Conservation (phyloP, 2,329 filamentous ascomycete genomes). For the Fusarium beomiforme region DNA sequence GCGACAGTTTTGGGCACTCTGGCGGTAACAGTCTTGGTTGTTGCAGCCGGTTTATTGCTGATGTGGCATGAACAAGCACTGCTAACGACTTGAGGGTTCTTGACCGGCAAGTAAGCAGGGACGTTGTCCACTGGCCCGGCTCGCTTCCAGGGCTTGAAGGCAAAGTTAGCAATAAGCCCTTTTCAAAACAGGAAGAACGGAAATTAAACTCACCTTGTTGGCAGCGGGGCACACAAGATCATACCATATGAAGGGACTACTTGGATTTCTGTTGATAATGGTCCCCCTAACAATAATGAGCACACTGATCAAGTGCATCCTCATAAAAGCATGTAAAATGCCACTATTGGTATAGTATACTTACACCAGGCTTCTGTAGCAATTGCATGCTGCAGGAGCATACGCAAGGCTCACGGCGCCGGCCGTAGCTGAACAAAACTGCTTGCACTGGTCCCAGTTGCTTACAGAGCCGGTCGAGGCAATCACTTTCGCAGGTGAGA, state of each 20-base stretch:
- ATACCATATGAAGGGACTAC: fast-evolving
- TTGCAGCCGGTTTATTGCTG: not conserved
- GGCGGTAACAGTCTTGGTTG: not conserved
- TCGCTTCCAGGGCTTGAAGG: not conserved
- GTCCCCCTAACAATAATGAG: not conserved
- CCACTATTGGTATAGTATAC: not conserved
- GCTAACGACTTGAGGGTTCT: not conserved
- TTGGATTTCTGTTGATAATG: fast-evolving
- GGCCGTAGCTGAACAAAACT: not conserved
- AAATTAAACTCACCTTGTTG: not conserved
- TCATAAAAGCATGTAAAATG: fast-evolving
- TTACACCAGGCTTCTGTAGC: not conserved
- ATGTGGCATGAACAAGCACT: not conserved
- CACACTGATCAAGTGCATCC: fast-evolving
- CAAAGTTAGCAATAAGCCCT: not conserved
- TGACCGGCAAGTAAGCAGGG: not conserved
- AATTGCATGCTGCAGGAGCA: fast-evolving
- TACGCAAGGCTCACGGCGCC: not conserved
- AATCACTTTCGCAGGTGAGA: fast-evolving
- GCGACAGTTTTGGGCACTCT: not conserved
- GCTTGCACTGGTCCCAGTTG: not conserved
- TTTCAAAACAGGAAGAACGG: not conserved
- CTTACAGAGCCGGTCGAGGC: fast-evolving
- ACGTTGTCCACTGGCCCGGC: fast-evolving
- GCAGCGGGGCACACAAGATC: not conserved